Percentiles rank a stretch among this genome's conserved stretches.
phyloP scores from a whole-genome alignment of 164 flowering plant species.

The Aristolochia contorta region DNA sequence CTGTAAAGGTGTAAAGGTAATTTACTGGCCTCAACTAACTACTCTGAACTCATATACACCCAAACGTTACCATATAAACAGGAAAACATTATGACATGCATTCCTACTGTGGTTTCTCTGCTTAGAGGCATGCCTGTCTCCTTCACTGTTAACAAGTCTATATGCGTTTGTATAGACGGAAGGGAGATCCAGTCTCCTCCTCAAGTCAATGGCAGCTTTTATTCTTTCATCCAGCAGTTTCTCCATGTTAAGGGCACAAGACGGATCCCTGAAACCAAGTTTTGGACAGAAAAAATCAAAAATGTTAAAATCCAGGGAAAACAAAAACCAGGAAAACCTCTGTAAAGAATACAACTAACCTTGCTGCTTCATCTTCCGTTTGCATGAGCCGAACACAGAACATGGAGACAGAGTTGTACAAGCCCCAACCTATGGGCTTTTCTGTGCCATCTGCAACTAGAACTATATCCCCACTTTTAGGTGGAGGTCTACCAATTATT shows the following conservation, averaged over 20 bases:
- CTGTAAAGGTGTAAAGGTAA: too few species aligned
- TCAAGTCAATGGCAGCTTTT: conserved; percentile 49
- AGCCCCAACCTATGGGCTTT: conserved; percentile 90
- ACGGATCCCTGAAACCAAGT: conserved; percentile 48
- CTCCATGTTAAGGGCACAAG: conserved; percentile 66
- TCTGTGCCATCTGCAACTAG: conserved; percentile 88
- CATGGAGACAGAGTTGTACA: conserved; percentile 91
- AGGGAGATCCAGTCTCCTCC: conserved; percentile 65
- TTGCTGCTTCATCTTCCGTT: conserved; percentile 70
- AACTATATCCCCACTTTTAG: conserved; percentile 81
- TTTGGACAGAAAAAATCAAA: neutral
- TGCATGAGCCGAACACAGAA: conserved; percentile 95
- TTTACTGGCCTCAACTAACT: too few species aligned
- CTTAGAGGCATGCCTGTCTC: conserved; percentile 55
- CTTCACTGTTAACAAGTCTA: conserved; percentile 94
- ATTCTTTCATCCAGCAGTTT: conserved; percentile 69
- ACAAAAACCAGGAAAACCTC: neutral
- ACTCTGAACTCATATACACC: neutral
- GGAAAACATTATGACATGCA: neutral
- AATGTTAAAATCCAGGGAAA: neutral
- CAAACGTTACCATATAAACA: neutral
- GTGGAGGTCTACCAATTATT: conserved; percentile 83
- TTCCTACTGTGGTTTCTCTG: neutral
- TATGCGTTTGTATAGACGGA: conserved; percentile 71
- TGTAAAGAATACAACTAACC: conserved; percentile 21